Evolutionary conservation across 1,139 yeast species (phyloP).

Genomic region (Saccharomyces hybrid): DNA sequence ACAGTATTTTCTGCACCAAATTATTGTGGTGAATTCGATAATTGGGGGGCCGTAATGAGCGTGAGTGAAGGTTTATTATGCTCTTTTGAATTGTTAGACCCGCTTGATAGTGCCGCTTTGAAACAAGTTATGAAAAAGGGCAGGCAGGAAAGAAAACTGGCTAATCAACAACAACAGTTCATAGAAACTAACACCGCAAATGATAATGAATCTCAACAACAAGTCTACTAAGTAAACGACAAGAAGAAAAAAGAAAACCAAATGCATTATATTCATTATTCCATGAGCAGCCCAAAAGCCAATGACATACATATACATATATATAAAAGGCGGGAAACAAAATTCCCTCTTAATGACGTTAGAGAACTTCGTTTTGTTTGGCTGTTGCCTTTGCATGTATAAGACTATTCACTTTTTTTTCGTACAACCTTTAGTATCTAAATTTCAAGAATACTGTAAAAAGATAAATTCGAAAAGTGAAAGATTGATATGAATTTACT

Average conservation of each 20-base stretch:
- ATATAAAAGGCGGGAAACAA: not conserved
- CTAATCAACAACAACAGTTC: constrained; percentile 34
- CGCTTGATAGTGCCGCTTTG: constrained; percentile 84
- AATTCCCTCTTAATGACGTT: not conserved
- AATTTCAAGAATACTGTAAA: too few species aligned
- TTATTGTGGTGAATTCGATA: constrained; percentile 96
- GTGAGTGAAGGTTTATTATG: constrained; percentile 88
- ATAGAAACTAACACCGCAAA: not conserved
- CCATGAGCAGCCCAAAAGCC: not conserved
- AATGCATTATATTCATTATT: not conserved
- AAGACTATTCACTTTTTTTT: not conserved
- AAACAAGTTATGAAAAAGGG: constrained; percentile 90
- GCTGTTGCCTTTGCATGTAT: not conserved
- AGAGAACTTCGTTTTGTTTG: not conserved
- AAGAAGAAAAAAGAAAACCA: constrained; percentile 1
- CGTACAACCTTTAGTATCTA: not conserved
- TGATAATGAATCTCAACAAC: not conserved
- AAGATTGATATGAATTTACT: not conserved
- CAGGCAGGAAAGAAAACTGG: constrained; percentile 64
- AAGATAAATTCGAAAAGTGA: too few species aligned
- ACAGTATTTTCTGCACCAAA: constrained; percentile 96
- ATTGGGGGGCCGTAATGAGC: constrained; percentile 99
- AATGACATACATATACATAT: not conserved
- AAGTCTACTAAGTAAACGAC: constrained; percentile 4
- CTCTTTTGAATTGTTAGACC: constrained; percentile 86